Conservation (phyloP, 305 asterid genomes). For the Caryopteris hybrid region DNA sequence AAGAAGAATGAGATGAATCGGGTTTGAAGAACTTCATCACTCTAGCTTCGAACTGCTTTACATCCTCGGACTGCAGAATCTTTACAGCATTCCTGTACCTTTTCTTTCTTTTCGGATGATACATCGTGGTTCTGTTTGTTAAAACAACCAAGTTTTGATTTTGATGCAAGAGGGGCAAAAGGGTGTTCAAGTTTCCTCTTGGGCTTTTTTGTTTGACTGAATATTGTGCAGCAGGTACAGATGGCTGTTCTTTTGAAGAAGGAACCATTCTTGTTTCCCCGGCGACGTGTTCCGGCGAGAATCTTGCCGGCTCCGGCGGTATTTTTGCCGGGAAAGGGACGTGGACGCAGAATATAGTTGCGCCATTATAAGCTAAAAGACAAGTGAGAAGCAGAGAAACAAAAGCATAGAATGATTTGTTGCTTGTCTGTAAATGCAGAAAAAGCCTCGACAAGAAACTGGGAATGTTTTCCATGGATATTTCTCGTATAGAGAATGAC, state of each 20-base stretch:
- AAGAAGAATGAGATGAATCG: constrained; percentile 32
- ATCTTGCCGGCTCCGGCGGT: constrained; percentile 30
- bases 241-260: constrained; percentile 23
- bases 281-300: constrained; percentile 37
- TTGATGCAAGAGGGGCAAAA: constrained; percentile 31
- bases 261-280: constrained; percentile 39
- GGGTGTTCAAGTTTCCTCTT: constrained; percentile 29
- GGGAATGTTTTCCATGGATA: constrained; percentile 29
- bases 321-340: constrained; percentile 42
- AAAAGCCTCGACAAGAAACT: constrained; percentile 26
- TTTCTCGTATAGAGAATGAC: constrained; percentile 13
- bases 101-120: constrained; percentile 26
- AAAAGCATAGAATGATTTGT: constrained; percentile 47
- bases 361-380: constrained; percentile 60
- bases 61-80: constrained; percentile 22
- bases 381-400: constrained; percentile 43
- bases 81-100: constrained; percentile 28
- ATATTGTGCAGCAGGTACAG: no score
- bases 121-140: constrained; percentile 16
- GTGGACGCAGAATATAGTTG: constrained; percentile 47
- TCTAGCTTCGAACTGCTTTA: constrained; percentile 38
- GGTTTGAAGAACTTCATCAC: constrained; percentile 48
- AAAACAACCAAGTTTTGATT: constrained; percentile 32
- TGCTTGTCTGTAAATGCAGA: constrained; percentile 29
- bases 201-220: constrained; percentile 33